Evolutionary conservation across 306 rosid genomes (phyloP).

Genomic region (Pachyrhizus erosus): DNA sequence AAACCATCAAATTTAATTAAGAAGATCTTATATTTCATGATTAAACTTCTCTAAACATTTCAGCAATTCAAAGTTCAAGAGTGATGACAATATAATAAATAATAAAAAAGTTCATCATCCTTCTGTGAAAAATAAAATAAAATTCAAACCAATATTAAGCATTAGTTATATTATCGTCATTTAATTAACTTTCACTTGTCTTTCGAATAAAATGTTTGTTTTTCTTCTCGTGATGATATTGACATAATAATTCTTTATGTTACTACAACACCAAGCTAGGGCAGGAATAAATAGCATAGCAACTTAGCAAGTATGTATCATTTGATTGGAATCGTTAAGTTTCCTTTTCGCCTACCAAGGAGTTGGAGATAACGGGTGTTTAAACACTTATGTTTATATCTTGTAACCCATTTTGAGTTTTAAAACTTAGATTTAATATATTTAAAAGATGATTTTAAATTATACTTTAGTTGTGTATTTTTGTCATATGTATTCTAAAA

Average conservation of each 20-base stretch:
- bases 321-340: constrained; percentile 1
- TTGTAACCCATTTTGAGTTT: no score
- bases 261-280: not conserved
- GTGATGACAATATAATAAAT: not conserved
- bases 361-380: not conserved
- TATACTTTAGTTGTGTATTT: no score
- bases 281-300: not conserved
- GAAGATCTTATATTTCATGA: not conserved
- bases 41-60: not conserved
- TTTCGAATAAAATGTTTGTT: not conserved
- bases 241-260: not conserved
- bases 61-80: not conserved
- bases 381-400: no score
- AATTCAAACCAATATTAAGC: not conserved
- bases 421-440: no score
- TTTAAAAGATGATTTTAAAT: no score
- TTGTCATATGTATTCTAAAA: no score
- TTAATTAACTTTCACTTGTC: not conserved
- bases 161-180: not conserved
- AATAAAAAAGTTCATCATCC: not conserved
- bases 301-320: not conserved
- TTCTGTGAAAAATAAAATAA: no score
- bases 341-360: not conserved
- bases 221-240: not conserved
- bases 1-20: not conserved